phyloP scores from a whole-genome alignment of 805 yeast species.

The Zygotorulaspora sp. region DNA sequence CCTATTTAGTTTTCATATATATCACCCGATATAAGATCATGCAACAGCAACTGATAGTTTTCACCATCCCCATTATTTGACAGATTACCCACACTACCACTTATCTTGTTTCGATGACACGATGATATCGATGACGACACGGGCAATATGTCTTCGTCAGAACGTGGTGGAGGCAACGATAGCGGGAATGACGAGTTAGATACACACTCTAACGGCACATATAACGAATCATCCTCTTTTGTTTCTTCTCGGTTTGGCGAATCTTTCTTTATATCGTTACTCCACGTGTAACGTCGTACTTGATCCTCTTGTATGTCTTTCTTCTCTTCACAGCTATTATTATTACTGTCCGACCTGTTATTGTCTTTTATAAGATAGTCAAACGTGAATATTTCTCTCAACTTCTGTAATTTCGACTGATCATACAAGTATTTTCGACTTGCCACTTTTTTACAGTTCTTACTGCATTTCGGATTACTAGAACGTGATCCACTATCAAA shows the following conservation, averaged over 20 bases:
- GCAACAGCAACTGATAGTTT: constrained; percentile 16
- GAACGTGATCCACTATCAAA: too few species aligned
- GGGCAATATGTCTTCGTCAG: constrained; percentile 14
- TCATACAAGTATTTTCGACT: constrained; percentile 4
- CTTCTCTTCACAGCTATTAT: neutral
- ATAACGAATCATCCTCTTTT: constrained; percentile 4
- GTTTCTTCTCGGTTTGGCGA: too few species aligned
- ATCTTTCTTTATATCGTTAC: neutral
- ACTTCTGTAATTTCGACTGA: constrained; percentile 9
- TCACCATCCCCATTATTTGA: constrained; percentile 2
- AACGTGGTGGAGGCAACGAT: constrained; percentile 14
- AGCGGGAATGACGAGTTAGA: constrained; percentile 6
- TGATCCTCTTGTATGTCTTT: neutral
- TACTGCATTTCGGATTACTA: constrained; percentile 4
- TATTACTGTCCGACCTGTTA: neutral
- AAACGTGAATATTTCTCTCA: constrained; percentile 12
- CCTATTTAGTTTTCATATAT: constrained; percentile 15
- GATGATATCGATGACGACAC: constrained; percentile 4
- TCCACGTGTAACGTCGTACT: constrained; percentile 3
- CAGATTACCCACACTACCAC: neutral
- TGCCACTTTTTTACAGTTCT: neutral
- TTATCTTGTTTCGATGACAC: neutral
- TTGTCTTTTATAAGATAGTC: constrained; percentile 5
- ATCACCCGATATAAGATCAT: constrained; percentile 23
- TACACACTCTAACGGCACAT: constrained; percentile 9